Evolutionary conservation across 2,329 filamentous ascomycete genomes (phyloP), one percentile per base, ranked within the genome.

Genomic region (Saccharata proteae): DNA sequence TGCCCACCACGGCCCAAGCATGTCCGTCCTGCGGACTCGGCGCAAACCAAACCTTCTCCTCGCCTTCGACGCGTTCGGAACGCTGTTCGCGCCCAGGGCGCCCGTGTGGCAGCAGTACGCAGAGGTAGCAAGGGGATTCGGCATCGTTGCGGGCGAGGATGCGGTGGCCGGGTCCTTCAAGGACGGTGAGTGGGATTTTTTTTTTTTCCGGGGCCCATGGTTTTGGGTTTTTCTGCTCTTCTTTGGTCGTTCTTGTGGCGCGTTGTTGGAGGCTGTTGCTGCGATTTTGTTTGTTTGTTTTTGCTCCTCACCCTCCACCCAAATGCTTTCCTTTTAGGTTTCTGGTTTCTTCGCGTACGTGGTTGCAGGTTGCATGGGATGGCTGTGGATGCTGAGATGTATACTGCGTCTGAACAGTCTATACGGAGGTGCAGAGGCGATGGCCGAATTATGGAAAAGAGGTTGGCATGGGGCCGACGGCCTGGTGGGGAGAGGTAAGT

Each of bases 1-100:
- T n/a, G n/a, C n/a, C n/a, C n/a, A n/a, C n/a, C n/a, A n/a, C n/a
- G n/a, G n/a, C n/a, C n/a, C n/a, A n/a, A n/a, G n/a, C n/a, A n/a
- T n/a, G n/a, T n/a, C n/a, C n/a, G n/a, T 22, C 20, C 9, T 9
- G 9, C 20, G 20, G 20, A n/a, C 9, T n/a, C n/a, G 16, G n/a
- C n/a, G n/a, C n/a, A 49, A 43, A 32, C 51, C 41, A 31, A 69
- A 71, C 37, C 57, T 77, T 2, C 51, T 77, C 1, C 48, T 77
- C 2, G 72, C 69, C 37, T 69, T 78, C 32, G 74, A 79, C 46
- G 74, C 73, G 4, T 77, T 77, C 41, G 71, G 69, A n/a, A 79
- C 74, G 0, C 55, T 79, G 3, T 77, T 74, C 49, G 54, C 49
- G 8, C 71, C 72, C 0, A 63, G 55, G 29, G 43, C 45, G 7